Evolutionary conservation across 148 eudicot species (phyloP), one percentile per base, ranked within the genome.

Genomic region (Vaccinium myrtillus): DNA sequence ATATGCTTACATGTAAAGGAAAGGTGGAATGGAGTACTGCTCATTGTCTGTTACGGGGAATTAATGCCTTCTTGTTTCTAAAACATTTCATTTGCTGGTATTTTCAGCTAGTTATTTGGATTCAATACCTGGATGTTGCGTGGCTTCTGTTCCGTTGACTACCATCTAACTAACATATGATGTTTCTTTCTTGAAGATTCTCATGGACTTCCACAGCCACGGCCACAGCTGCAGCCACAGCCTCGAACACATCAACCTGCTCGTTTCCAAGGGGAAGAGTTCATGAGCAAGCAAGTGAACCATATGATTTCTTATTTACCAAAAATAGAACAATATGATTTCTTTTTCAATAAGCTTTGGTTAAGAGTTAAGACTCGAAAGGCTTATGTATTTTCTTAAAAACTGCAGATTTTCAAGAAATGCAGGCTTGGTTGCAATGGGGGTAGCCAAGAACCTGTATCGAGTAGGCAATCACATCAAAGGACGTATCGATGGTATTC

Each of bases 401-500:
- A 65, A 73, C 81, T 82, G 87, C 96, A 96, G 99, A 83, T 96
- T 93, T 82, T 86, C 93, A 18, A 90, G 99, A 86, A 96, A 94
- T 63, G 97, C 98, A 50, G 87, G 86, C 59, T 83, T 96, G 74
- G 98, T 96, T 82, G 99, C 95, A 39, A 89, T 89, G 79, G 98
- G 99, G 78, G 99, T 96, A 71, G 95, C 89, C 30, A 94, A 94
- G 91, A 94, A 96, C 88, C 77, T 93, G 89, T 87, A 89, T 21
- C 93, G 80, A 89, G 95, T 91, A 43, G 97, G 98, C 70, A 92
- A 87, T 81, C 92, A 91, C 78, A 58, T 96, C 53, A 94, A 94
- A 92, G 92, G 91, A 56, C 90, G 90, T 30, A 81, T 94, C 1
- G 99, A 96, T 63, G 95, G 94, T 87, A 89, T 95, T 67, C 85